A percentile compares a stretch with the other conserved stretches of the same genome.
These are phyloP conservation scores for Didymella arachidicola DNA, from an alignment of 2,329 filamentous ascomycete species.

Conservation along the genomic window DNA sequence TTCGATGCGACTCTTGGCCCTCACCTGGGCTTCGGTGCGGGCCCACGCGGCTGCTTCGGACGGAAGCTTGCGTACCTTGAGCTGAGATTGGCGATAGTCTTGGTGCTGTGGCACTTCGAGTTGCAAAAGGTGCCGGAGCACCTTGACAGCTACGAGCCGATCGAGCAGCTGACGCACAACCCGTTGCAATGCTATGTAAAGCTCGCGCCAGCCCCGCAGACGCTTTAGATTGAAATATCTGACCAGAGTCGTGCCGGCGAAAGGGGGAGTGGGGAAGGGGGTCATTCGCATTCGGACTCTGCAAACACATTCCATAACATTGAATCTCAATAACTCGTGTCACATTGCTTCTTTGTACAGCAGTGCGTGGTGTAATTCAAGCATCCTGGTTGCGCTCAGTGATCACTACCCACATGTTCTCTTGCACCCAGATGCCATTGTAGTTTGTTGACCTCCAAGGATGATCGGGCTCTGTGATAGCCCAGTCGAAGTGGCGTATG, in stretches of 20 bases:
- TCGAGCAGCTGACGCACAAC: background rate
- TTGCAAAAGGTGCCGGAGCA: background rate
- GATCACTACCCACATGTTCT: conserved; percentile 33
- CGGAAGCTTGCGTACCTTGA: background rate
- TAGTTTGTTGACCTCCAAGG: conserved; percentile 33
- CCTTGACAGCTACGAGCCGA: background rate
- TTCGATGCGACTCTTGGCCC: background rate
- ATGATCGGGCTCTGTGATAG: conserved; percentile 29
- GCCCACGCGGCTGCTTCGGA: background rate
- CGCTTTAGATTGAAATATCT: too few relatives aligned
- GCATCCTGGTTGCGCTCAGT: conserved; percentile 19
- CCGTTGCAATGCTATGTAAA: background rate
- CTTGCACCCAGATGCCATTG: conserved; percentile 32
- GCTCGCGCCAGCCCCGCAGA: background rate
- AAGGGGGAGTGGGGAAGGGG: too few relatives aligned
- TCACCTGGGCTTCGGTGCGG: background rate
- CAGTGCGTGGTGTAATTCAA: background rate
- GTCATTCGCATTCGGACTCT: too few relatives aligned
- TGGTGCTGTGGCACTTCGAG: background rate
- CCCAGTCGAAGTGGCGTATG: conserved; percentile 36
- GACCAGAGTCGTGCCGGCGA: too few relatives aligned
- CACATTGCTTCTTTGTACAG: background rate
- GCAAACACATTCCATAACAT: too few relatives aligned
- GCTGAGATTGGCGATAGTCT: background rate
- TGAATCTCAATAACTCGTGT: too few relatives aligned